Evolutionary conservation across 441 rosid genomes (phyloP).

Genomic region (Syzygium syzygioides): DNA sequence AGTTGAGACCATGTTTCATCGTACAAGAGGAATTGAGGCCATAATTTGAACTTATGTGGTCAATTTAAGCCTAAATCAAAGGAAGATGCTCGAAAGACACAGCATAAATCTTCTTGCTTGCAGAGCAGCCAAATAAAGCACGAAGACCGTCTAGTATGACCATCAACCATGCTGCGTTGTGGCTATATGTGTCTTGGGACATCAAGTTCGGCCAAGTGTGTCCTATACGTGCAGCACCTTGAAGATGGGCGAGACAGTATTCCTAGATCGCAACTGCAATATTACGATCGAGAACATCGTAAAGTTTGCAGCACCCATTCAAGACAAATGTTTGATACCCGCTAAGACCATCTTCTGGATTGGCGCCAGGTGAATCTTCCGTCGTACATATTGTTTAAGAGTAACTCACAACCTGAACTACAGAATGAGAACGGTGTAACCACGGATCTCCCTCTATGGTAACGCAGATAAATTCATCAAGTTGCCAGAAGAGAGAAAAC

Average conservation of each 20-base stretch:
- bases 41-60: background rate
- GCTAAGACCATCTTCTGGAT: background rate
- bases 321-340: background rate
- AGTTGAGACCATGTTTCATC: background rate
- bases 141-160: background rate
- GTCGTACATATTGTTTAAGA: background rate
- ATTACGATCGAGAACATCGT: background rate
- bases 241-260: background rate
- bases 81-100: background rate
- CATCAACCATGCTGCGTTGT: fast-evolving
- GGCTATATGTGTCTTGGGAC: background rate
- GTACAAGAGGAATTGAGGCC: background rate
- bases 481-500: background rate
- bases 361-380: background rate
- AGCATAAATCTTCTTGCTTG: background rate
- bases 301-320: background rate
- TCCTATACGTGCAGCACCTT: background rate
- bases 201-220: background rate
- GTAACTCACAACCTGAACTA: background rate
- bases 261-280: background rate
- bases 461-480: background rate
- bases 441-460: background rate
- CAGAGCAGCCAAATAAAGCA: background rate
- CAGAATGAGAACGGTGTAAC: background rate
- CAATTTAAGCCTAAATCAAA: background rate